phyloP scores from a whole-genome alignment of 2,329 filamentous ascomycete species.

The Neonectria faginata region DNA sequence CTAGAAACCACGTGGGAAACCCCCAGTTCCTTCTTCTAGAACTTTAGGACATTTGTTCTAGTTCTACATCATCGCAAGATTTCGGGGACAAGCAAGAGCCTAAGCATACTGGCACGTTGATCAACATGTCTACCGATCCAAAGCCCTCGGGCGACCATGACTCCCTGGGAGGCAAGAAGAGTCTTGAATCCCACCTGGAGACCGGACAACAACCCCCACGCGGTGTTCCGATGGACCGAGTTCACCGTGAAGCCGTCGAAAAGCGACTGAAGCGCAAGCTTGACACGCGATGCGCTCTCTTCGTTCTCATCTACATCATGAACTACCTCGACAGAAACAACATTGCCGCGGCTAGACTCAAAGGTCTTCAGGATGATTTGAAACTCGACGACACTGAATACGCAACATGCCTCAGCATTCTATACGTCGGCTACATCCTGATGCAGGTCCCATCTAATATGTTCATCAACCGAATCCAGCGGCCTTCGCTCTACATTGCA shows the following conservation, averaged over 20 bases:
- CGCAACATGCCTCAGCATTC: conserved; percentile 71
- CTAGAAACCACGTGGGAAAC: not conserved
- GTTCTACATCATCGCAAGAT: not conserved
- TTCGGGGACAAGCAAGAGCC: not conserved
- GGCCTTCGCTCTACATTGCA: conserved; percentile 64
- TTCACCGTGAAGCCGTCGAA: conserved; percentile 69
- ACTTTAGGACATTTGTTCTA: too few species aligned
- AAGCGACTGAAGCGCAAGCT: conserved; percentile 76
- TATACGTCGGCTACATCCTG: conserved; percentile 75
- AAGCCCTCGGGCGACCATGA: conserved; percentile 4
- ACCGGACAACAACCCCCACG: not conserved
- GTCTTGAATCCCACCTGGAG: conserved; percentile 13
- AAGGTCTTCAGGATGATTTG: conserved; percentile 72
- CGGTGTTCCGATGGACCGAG: conserved; percentile 50
- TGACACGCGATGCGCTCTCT: conserved; percentile 73
- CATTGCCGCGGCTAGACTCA: conserved; percentile 74
- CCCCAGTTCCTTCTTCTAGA: too few species aligned
- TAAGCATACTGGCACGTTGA: not conserved
- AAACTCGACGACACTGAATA: conserved; percentile 69
- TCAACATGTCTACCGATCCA: conserved; percentile 12
- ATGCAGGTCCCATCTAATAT: conserved; percentile 73
- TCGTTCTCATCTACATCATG: conserved; percentile 80
- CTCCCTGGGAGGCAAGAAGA: conserved; percentile 10
- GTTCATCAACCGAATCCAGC: conserved; percentile 65
- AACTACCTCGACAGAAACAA: conserved; percentile 79